Conservation (phyloP, 1,139 yeast genomes). For the Debaryomycetaceae sp. region DNA sequence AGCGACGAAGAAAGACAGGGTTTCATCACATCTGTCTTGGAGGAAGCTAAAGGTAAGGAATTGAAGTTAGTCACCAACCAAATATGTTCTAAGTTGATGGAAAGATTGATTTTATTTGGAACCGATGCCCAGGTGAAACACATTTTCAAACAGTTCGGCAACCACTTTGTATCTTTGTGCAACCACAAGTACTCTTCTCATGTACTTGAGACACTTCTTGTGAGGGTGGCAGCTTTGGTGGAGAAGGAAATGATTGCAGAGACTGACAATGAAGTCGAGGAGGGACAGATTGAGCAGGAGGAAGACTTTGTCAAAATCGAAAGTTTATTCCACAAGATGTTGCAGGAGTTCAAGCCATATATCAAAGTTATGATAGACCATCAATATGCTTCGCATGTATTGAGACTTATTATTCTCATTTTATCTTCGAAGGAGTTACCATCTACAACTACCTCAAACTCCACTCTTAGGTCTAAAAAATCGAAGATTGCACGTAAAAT, state of each 20-base stretch:
- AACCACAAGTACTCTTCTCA: conserved; percentile 93
- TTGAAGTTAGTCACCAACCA: conserved; percentile 90
- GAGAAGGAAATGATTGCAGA: conserved; percentile 58
- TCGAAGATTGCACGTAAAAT: conserved; percentile 89
- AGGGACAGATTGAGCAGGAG: conserved; percentile 32
- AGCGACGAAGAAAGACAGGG: conserved; percentile 68
- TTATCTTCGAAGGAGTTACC: conserved; percentile 79
- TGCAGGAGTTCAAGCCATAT: conserved; percentile 64
- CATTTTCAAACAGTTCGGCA: conserved; percentile 64
- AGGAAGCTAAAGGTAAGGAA: conserved; percentile 88
- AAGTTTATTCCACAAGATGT: conserved; percentile 57
- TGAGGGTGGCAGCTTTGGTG: conserved; percentile 69
- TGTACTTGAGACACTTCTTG: conserved; percentile 82
- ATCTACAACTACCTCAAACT: conserved; percentile 68
- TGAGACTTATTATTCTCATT: conserved; percentile 68
- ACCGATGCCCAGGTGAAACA: conserved; percentile 61
- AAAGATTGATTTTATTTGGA: conserved; percentile 72
- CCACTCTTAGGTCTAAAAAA: conserved; percentile 78
- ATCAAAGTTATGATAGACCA: conserved; percentile 61
- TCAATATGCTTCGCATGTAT: conserved; percentile 84
- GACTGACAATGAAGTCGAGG: conserved; percentile 32
- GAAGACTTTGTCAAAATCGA: conserved; percentile 55
- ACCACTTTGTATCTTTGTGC: conserved; percentile 71
- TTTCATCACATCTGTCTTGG: conserved; percentile 73
- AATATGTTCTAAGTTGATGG: conserved; percentile 89